Conservation (phyloP, 768 basidiomycete species). For the Phlebiopsis flavidoalba region DNA sequence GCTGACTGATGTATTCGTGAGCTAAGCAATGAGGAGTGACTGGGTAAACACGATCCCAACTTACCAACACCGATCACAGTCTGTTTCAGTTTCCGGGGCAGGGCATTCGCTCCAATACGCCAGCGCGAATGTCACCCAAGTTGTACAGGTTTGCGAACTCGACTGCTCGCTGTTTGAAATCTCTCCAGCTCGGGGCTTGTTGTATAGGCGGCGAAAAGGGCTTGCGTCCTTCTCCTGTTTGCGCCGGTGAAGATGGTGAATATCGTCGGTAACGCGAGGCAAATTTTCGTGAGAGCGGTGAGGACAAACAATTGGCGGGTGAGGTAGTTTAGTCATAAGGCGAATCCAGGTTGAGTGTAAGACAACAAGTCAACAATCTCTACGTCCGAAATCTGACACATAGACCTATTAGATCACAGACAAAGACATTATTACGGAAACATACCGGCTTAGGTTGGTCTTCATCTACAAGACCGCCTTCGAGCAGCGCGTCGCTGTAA, state of each 20-base stretch:
- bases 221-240: constrained; percentile 78
- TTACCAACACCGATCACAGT: constrained; percentile 91
- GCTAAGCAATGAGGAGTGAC: neutral
- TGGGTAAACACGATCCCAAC: constrained; percentile 19
- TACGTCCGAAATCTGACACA: constrained; percentile 62
- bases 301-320: constrained; percentile 93
- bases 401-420: neutral
- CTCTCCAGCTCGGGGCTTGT: constrained; percentile 88
- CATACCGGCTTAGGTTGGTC: constrained; percentile 66
- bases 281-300: constrained; percentile 84
- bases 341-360: constrained; percentile 85
- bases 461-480: constrained; percentile 77
- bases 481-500: constrained; percentile 85
- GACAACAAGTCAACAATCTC: constrained; percentile 79
- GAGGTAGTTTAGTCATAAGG: constrained; percentile 90
- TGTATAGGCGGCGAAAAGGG: constrained; percentile 74
- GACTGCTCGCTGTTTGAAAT: constrained; percentile 94
- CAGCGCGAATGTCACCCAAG: constrained; percentile 67
- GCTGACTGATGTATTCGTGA: constrained; percentile 55
- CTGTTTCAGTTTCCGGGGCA: constrained; percentile 95
- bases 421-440: neutral
- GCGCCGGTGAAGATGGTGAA: constrained; percentile 47
- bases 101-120: constrained; percentile 98
- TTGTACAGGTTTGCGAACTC: constrained; percentile 88
- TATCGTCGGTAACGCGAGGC: constrained; percentile 75